Percentiles rank a stretch among this genome's conserved stretches.
These are phyloP conservation scores for Flaveria sonorensis DNA, from an alignment of 129 eudicot species.

Conservation along the genomic window DNA sequence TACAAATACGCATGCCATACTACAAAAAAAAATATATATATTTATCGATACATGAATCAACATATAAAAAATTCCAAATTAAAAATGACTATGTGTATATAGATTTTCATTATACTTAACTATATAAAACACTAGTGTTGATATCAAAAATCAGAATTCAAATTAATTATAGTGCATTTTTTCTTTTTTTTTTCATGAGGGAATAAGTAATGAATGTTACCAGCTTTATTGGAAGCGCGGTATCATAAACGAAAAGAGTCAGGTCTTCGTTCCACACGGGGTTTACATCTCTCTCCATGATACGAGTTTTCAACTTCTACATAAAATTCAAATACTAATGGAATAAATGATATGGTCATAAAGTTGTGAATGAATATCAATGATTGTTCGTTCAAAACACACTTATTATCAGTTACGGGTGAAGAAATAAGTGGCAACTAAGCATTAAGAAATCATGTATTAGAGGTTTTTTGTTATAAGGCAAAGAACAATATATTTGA, in stretches of 20 bases:
- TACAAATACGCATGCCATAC: neutral
- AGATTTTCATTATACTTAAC: neutral
- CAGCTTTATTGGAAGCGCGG: slow-evolving; percentile 57
- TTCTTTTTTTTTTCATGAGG: neutral
- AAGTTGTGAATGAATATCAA: neutral
- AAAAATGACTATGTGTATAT: too few species aligned
- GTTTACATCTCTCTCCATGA: slow-evolving; percentile 66
- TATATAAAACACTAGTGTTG: neutral
- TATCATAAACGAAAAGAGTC: slow-evolving; percentile 69
- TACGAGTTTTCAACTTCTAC: slow-evolving; percentile 80
- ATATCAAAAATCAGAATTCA: neutral
- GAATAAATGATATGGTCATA: neutral
- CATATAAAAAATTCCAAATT: too few species aligned
- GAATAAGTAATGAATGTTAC: slow-evolving; percentile 37
- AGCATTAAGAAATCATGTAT: too few species aligned
- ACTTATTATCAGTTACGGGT: neutral
- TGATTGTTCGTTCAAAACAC: neutral
- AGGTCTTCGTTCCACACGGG: slow-evolving; percentile 89
- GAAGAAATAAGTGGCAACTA: neutral
- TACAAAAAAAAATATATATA: too few species aligned
- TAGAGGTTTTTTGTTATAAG: too few species aligned
- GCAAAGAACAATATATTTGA: too few species aligned
- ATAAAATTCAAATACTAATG: slow-evolving; percentile 16
- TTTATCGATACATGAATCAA: too few species aligned
- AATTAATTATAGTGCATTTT: neutral